Percentiles rank a stretch among this genome's conserved stretches.
Conservation (phyloP, 495 filamentous ascomycete genomes). For the Astrocystis sublimbata region DNA sequence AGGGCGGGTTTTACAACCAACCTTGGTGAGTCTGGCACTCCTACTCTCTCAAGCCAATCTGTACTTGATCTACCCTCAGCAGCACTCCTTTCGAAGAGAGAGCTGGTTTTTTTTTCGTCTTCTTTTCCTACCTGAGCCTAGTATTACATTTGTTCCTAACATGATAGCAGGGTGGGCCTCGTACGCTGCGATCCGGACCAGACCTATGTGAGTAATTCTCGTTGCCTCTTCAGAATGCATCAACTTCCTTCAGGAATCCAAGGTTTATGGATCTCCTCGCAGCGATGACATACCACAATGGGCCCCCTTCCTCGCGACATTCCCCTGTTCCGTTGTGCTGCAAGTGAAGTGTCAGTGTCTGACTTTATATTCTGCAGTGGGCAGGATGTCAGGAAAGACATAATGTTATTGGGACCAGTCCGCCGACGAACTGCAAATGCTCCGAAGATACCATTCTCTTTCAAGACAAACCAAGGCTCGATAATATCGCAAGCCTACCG, state of each 20-base stretch:
- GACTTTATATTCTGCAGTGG: constrained; percentile 8
- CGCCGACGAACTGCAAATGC: constrained; percentile 27
- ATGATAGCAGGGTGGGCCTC: constrained; percentile 23
- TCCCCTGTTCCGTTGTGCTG: neutral
- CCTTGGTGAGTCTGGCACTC: constrained; percentile 20
- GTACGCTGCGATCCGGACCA: constrained; percentile 28
- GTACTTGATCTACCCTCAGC: neutral
- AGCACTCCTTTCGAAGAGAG: no score
- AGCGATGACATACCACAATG: neutral
- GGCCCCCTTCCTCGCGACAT: neutral
- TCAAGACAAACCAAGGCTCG: constrained; percentile 20
- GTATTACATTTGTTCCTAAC: constrained; percentile 2
- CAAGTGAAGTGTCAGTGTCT: neutral
- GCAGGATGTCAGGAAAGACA: constrained; percentile 20
- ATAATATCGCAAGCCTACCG: constrained; percentile 30
- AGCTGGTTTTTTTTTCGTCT: neutral
- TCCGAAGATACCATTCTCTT: constrained; percentile 25
- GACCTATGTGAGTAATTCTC: constrained; percentile 7
- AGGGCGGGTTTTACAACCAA: constrained; percentile 22
- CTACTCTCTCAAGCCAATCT: neutral
- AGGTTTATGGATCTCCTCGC: neutral
- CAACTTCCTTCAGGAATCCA: neutral
- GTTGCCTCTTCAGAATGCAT: neutral
- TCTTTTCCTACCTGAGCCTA: neutral
- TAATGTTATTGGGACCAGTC: constrained; percentile 16